These are phyloP conservation scores for Helotiales sp. DNA, from an alignment of 2,329 filamentous ascomycete genomes.

Conservation along the genomic window DNA sequence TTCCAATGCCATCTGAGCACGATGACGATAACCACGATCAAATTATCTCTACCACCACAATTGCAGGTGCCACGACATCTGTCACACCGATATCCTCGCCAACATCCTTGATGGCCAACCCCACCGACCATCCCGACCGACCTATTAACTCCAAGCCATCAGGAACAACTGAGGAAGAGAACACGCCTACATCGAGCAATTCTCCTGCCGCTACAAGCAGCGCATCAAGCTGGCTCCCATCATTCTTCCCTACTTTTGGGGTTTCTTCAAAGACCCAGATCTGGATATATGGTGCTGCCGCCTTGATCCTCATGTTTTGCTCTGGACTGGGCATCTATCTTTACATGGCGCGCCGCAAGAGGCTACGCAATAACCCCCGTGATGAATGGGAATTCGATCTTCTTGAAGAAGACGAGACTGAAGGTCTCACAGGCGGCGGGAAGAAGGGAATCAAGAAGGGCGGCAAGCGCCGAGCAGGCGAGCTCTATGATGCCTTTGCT, in stretches of 20 bases:
- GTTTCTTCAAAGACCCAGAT: constrained; percentile 83
- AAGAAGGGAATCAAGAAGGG: constrained; percentile 49
- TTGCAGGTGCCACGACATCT: constrained; percentile 46
- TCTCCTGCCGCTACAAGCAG: constrained; percentile 30
- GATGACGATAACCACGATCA: constrained; percentile 82
- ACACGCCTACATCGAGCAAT: constrained; percentile 18
- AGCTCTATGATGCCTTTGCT: constrained; percentile 97
- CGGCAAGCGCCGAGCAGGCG: constrained; percentile 67
- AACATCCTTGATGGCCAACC: constrained; percentile 42
- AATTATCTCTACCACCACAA: constrained; percentile 62
- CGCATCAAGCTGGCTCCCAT: constrained; percentile 65
- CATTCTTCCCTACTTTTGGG: constrained; percentile 87
- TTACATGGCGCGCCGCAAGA: constrained; percentile 74
- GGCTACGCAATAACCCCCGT: constrained; percentile 70
- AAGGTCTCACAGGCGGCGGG: constrained; percentile 48
- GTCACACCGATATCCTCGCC: constrained; percentile 48
- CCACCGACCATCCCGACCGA: constrained; percentile 65
- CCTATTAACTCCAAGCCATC: constrained; percentile 47
- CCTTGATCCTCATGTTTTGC: constrained; percentile 85
- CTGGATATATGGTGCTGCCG: constrained; percentile 89
- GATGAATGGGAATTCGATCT: constrained; percentile 95
- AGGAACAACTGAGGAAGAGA: constrained; percentile 19
- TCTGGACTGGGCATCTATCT: constrained; percentile 78
- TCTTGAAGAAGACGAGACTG: constrained; percentile 76
- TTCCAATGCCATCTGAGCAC: constrained; percentile 79